Percentiles rank a stretch among this genome's conserved stretches.
Conservation (phyloP, 306 rosid species). For the Herpetospermum pedunculosum region DNA sequence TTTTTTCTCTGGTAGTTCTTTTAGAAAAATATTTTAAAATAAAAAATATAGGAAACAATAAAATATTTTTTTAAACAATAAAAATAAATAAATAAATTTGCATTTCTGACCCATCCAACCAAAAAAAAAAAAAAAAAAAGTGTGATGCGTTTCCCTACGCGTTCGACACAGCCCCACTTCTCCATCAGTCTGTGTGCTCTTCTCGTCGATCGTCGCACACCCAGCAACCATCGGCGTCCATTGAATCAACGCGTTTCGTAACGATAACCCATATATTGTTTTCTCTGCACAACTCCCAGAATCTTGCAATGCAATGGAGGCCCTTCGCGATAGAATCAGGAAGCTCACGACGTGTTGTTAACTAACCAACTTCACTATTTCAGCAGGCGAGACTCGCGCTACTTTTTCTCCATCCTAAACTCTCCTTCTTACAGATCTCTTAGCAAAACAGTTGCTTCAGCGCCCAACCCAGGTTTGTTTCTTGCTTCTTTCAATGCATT, state of each 20-base stretch:
- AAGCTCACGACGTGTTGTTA: slow-evolving; percentile 13
- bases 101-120: no score
- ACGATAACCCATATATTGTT: background rate
- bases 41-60: no score
- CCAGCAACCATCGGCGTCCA: no score
- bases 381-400: slow-evolving; percentile 1
- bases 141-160: no score
- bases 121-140: no score
- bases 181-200: no score
- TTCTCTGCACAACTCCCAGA: background rate
- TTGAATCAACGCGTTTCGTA: background rate
- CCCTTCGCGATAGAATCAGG: background rate
- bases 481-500: background rate
- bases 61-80: no score
- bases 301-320: background rate
- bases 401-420: slow-evolving; percentile 2
- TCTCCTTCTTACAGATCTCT: background rate
- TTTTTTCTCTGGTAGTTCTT: no score
- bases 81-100: no score
- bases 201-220: no score
- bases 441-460: background rate
- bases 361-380: slow-evolving; percentile 7
- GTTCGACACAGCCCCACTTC: no score
- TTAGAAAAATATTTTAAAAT: no score
- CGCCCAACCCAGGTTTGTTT: slow-evolving; percentile 32